Evolutionary conservation across 768 basidiomycete species (phyloP).

Genomic region (Strobilomyces dryophilus): DNA sequence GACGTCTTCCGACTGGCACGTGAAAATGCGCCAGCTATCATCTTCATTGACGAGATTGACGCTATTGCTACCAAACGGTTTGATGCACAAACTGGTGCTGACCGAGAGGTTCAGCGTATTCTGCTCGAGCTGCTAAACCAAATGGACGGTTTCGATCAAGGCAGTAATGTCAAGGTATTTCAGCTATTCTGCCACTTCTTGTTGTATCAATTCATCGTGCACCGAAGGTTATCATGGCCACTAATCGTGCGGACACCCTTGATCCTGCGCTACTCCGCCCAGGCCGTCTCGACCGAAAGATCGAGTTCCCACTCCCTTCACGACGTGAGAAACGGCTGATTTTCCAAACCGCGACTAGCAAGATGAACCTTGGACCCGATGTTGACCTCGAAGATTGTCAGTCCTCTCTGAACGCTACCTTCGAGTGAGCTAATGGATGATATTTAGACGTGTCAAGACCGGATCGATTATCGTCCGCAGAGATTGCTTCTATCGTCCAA

Average conservation of each 20-base stretch:
- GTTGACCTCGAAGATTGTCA: conserved; percentile 97
- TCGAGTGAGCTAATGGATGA: conserved; percentile 9
- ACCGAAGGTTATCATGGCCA: conserved; percentile 96
- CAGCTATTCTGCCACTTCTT: background rate
- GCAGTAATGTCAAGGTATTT: conserved; percentile 91
- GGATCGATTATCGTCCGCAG: conserved; percentile 91
- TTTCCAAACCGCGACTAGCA: conserved; percentile 94
- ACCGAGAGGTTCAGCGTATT: conserved; percentile 98
- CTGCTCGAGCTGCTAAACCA: conserved; percentile 94
- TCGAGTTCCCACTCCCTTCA: conserved; percentile 95
- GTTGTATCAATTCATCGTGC: background rate
- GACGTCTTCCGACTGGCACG: conserved; percentile 97
- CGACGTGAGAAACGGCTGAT: conserved; percentile 93
- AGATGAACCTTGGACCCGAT: conserved; percentile 98
- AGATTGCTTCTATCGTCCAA: conserved; percentile 94
- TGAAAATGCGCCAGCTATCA: conserved; percentile 96
- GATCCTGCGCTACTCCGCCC: conserved; percentile 97
- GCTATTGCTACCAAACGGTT: conserved; percentile 99
- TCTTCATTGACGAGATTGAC: conserved; percentile 99
- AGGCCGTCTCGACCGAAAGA: conserved; percentile 96
- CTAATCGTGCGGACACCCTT: conserved; percentile 96
- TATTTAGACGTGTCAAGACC: conserved; percentile 89
- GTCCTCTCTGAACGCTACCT: conserved; percentile 28
- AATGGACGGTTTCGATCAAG: conserved; percentile 99
- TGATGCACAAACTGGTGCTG: conserved; percentile 98